Evolutionary conservation across 2,329 filamentous ascomycete genomes (phyloP), one percentile per base, ranked within the genome.

Genomic region (Aplosporella prunicola): DNA sequence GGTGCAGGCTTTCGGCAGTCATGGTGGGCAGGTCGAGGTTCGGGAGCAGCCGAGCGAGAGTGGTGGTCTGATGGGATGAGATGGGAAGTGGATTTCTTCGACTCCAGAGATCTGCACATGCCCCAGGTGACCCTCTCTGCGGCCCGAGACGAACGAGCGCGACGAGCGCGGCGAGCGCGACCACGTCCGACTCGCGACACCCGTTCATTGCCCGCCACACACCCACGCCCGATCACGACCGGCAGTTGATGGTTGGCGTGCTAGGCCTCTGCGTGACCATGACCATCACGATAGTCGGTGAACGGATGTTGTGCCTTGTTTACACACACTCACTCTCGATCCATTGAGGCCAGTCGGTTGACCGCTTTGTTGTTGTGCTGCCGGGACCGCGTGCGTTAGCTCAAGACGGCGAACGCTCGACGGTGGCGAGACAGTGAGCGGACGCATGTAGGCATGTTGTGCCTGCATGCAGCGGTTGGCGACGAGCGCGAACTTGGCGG

Each of bases 1-100:
- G 43, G 42, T 50, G 36, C 35, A 41, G 35, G 25, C 20, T 42
- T 35, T 45, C 43, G 41, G 45, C 45, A 47, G 49, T 42, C 40
- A 43, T 40, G 27, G 41, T 43, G 40, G 31, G 35, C 11, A 28
- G 23, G 27, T 25, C 14, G 26, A 23, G 10, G 22, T 13, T 14
- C 7, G 17, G 9, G 5, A 14, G 37, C 23, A 18, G 22, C 30
- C 41, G 31, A 33, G 26, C 20, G 20, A 16, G 36, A 39, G 30
- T n/a, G 22, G 31, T 27, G 16, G 35, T 28, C 35, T 27, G 22
- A 28, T 15, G 23, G 30, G 36, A 39, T 14, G 28, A 39, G 36
- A 27, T 18, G 32, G 13, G 15, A 26, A 18, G 25, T 28, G 35
- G 28, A 25, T 18, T 39, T 35, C 25, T 27, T 28, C 29, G 36